A percentile compares a stretch with the other conserved stretches of the same genome.
Conservation (phyloP, 495 filamentous ascomycete species). For the Lasiosphaeria hispida region DNA sequence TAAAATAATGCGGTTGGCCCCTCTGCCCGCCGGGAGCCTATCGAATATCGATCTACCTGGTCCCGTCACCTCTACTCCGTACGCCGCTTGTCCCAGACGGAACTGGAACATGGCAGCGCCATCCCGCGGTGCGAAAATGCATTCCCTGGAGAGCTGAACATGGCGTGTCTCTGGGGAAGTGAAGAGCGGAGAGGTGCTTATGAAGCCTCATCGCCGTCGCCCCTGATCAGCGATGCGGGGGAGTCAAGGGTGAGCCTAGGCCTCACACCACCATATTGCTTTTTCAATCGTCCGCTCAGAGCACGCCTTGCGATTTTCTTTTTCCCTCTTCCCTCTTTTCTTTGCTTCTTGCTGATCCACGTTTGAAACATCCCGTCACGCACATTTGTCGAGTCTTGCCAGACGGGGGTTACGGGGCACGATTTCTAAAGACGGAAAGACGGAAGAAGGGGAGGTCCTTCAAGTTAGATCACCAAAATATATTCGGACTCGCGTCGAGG, state of each 20-base stretch:
- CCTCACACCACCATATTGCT: neutral
- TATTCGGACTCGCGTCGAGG: conserved; percentile 2
- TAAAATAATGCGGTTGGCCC: neutral
- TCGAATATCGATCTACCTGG: neutral
- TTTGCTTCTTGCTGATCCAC: neutral
- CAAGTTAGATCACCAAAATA: neutral
- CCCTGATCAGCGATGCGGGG: conserved; percentile 10
- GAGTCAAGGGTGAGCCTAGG: conserved; percentile 8
- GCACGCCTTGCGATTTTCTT: conserved; percentile 1
- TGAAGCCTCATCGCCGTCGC: neutral
- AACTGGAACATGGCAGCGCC: neutral
- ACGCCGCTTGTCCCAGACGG: too few species aligned
- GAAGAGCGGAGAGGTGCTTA: neutral
- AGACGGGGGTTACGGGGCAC: too few species aligned
- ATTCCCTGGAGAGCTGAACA: conserved; percentile 7
- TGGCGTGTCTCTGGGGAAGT: neutral
- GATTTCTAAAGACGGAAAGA: too few species aligned
- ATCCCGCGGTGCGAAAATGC: too few species aligned
- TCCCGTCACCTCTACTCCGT: too few species aligned
- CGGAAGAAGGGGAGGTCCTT: conserved; percentile 6
- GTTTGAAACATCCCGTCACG: too few species aligned
- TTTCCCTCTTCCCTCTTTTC: neutral
- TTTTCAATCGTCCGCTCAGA: too few species aligned
- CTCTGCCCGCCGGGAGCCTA: neutral
- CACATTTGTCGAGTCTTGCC: too few species aligned